phyloP scores from a whole-genome alignment of 148 eudicot species.

The Cornus suecica region DNA sequence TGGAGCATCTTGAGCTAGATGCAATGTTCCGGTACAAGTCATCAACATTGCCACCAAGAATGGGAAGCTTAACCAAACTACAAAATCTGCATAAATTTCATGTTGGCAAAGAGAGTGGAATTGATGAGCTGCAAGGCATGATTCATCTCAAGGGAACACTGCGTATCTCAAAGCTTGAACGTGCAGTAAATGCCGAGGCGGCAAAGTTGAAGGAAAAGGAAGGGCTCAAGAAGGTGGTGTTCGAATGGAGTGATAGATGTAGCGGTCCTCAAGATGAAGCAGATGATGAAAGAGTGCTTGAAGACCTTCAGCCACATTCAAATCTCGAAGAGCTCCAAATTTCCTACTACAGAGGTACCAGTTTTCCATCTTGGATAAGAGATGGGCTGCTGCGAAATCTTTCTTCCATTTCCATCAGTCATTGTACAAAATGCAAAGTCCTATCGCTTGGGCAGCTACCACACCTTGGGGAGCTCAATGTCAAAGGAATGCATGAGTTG shows the following conservation, averaged over 20 bases:
- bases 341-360: slow-evolving; percentile 20
- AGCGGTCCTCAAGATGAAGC: slow-evolving; percentile 6
- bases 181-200: slow-evolving; percentile 14
- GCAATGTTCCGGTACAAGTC: slow-evolving; percentile 33
- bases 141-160: slow-evolving; percentile 11
- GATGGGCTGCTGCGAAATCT: slow-evolving; percentile 17
- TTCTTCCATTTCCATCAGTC: slow-evolving; percentile 11
- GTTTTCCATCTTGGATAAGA: slow-evolving; percentile 22
- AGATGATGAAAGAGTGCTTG: slow-evolving; percentile 24
- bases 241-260: slow-evolving; percentile 26
- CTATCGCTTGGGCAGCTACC: slow-evolving; percentile 24
- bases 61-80: slow-evolving; percentile 21
- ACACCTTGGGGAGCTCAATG: slow-evolving; percentile 16
- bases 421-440: slow-evolving; percentile 22
- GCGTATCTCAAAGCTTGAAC: slow-evolving; percentile 23
- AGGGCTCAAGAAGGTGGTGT: slow-evolving; percentile 16
- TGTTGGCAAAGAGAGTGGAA: slow-evolving; percentile 13
- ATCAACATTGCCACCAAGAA: slow-evolving; percentile 20
- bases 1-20: slow-evolving; percentile 34
- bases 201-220: slow-evolving; percentile 23
- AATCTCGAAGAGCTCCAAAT: slow-evolving; percentile 20
- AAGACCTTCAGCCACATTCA: slow-evolving; percentile 27
- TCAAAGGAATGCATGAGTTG: slow-evolving; percentile 33
- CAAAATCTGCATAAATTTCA: slow-evolving; percentile 17
- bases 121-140: slow-evolving; percentile 19